Conservation (phyloP, 441 rosid genomes). For the Bruguiera hainesii region DNA sequence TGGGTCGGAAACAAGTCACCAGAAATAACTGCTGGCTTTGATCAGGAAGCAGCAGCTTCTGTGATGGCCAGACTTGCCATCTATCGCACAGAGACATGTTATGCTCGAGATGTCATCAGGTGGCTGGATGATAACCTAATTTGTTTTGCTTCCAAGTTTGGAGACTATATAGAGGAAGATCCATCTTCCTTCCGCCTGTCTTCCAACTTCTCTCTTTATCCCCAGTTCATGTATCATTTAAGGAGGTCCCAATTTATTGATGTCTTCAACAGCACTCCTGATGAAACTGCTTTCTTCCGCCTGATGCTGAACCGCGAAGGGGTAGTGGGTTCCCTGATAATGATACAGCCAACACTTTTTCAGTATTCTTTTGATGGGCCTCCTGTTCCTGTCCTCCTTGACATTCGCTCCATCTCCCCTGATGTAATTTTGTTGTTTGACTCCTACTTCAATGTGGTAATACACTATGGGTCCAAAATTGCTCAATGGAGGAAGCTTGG, state of each 20-base stretch:
- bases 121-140: slow-evolving; percentile 88
- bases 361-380: slow-evolving; percentile 91
- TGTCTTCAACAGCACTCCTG: slow-evolving; percentile 81
- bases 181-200: slow-evolving; percentile 83
- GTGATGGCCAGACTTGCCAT: slow-evolving; percentile 93
- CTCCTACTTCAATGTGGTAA: slow-evolving; percentile 77
- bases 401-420: slow-evolving; percentile 60
- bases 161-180: slow-evolving; percentile 83
- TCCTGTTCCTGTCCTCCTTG: slow-evolving; percentile 86
- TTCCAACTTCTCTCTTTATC: slow-evolving; percentile 83
- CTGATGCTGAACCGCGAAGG: slow-evolving; percentile 92
- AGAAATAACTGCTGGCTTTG: slow-evolving; percentile 76
- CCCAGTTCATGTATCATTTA: slow-evolving; percentile 92
- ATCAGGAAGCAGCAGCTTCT: slow-evolving; percentile 94
- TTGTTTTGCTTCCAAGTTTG: slow-evolving; percentile 69
- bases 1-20: slow-evolving; percentile 75
- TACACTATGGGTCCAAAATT: slow-evolving; percentile 83
- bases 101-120: slow-evolving; percentile 79
- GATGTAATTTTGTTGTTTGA: slow-evolving; percentile 90
- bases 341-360: slow-evolving; percentile 91
- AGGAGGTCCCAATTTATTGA: slow-evolving; percentile 94
- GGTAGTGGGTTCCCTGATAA: slow-evolving; percentile 75
- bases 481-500: slow-evolving; percentile 89
- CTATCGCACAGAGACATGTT: slow-evolving; percentile 60
- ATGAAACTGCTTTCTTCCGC: slow-evolving; percentile 82